Conservation (phyloP, 345 rosid genomes). For the Salix caprea region DNA sequence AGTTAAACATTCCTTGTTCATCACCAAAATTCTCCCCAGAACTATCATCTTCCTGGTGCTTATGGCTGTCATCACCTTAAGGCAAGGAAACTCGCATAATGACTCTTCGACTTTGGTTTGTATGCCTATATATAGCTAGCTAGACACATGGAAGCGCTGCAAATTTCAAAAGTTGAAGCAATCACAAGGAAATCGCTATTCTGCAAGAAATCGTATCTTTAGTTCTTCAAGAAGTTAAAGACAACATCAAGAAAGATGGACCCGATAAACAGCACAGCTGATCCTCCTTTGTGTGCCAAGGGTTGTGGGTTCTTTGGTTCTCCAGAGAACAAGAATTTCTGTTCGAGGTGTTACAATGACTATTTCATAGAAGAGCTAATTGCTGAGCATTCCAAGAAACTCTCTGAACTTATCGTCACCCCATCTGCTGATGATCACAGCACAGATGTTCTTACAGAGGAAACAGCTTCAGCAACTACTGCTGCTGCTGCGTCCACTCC, state of each 20-base stretch:
- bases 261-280: not conserved
- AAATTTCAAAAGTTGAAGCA: not conserved
- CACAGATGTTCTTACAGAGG: not conserved
- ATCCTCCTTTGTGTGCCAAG: constrained; percentile 4
- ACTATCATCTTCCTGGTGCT: constrained; percentile 12
- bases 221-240: not conserved
- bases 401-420: not conserved
- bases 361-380: not conserved
- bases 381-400: not conserved
- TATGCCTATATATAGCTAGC: not conserved
- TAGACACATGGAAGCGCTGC: not conserved
- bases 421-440: not conserved
- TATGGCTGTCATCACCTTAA: constrained; percentile 4
- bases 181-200: not conserved
- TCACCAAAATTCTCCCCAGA: constrained; percentile 11
- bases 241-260: not conserved
- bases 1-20: constrained; percentile 10
- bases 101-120: not conserved
- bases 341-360: constrained; percentile 34
- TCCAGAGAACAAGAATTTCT: constrained; percentile 13
- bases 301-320: constrained; percentile 32
- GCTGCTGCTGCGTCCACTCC: not conserved
- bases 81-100: not conserved
- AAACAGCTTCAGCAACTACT: not conserved
- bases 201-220: not conserved